Base-by-base conservation (phyloP, 75 land plant species). In the Pinus taeda region DNA sequence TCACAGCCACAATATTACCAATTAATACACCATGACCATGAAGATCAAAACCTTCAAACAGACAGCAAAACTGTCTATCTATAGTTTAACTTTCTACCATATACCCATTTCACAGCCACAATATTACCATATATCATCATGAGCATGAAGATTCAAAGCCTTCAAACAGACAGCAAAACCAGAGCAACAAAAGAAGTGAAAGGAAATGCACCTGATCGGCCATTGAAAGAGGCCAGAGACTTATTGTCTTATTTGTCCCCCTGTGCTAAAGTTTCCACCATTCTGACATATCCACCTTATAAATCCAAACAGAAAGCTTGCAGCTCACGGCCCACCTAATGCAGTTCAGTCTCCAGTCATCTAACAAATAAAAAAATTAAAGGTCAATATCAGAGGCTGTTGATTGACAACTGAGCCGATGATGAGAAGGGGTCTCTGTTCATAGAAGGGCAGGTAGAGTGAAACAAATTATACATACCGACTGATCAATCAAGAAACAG, bases 171-270 rank as follows among this genome's bases (percentile, higher is more conserved):
- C 49, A 45, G 49, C 2, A 69, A 69, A 69, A 37, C 13, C 6
- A 69, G 49, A 37, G 20, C 18, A 39, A 30, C 36, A 30, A 3
- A 69, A 15, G 20, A 18, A 37, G 20, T 42, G 9, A 17, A 36
- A 39, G 71, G 45, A 69, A 39, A 69, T 69, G 13, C 18, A 69
- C 71, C 53, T 69, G 71, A 0, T 21, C 8, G 9, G 53, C 71
- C 45, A 39, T 69, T 17, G 49, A 69, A 39, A 33, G 71, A 37
- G 39, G 71, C 71, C 71, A 69, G 39, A 69, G 39, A 36, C 39
- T 42, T 69, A 20, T 69, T 37, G 49, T 67, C 49, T 69, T 69
- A 42, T 69, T 21, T 20, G 21, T 5, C 7, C 49, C 49, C 49
- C 8, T 45, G 8, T 45, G 49, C 69, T 65, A 5, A 65, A 65